phyloP scores from a whole-genome alignment of 495 filamentous ascomycete species.

The Aspergillus wentii region DNA sequence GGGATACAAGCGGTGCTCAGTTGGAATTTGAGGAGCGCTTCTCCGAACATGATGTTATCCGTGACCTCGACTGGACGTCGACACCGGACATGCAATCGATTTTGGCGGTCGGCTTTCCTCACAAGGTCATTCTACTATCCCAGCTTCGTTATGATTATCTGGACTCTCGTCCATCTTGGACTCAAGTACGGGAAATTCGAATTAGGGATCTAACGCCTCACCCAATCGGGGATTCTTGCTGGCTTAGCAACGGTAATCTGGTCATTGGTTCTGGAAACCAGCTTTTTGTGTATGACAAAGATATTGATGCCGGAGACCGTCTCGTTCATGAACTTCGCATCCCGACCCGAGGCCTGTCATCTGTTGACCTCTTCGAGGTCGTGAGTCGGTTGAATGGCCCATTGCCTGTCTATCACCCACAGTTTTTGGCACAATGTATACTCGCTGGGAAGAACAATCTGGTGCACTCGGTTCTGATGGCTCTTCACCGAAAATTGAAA shows the following conservation, averaged over 20 bases:
- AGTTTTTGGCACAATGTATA: constrained; percentile 86
- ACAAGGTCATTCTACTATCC: constrained; percentile 76
- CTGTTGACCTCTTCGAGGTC: constrained; percentile 69
- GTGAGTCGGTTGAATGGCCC: constrained; percentile 81
- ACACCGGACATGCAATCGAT: constrained; percentile 90
- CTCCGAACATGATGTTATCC: constrained; percentile 66
- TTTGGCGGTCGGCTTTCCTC: constrained; percentile 84
- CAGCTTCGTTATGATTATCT: constrained; percentile 95
- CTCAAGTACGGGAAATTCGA: constrained; percentile 72
- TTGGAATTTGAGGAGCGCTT: constrained; percentile 78
- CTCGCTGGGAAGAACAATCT: constrained; percentile 69
- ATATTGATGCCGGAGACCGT: constrained; percentile 59
- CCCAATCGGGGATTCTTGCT: constrained; percentile 88
- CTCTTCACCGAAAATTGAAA: constrained; percentile 73
- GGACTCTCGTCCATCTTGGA: constrained; percentile 87
- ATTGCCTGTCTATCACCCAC: constrained; percentile 88
- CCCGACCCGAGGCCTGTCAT: constrained; percentile 43
- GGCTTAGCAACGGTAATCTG: constrained; percentile 78
- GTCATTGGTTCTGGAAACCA: constrained; percentile 90
- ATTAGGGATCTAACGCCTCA: constrained; percentile 82
- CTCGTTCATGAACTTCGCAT: constrained; percentile 61
- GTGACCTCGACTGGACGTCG: constrained; percentile 91
- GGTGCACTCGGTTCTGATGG: constrained; percentile 70
- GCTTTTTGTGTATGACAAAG: constrained; percentile 79
- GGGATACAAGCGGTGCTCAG: constrained; percentile 79